Evolutionary conservation across 768 basidiomycete species (phyloP).

Genomic region (Polyporus arcularius): DNA sequence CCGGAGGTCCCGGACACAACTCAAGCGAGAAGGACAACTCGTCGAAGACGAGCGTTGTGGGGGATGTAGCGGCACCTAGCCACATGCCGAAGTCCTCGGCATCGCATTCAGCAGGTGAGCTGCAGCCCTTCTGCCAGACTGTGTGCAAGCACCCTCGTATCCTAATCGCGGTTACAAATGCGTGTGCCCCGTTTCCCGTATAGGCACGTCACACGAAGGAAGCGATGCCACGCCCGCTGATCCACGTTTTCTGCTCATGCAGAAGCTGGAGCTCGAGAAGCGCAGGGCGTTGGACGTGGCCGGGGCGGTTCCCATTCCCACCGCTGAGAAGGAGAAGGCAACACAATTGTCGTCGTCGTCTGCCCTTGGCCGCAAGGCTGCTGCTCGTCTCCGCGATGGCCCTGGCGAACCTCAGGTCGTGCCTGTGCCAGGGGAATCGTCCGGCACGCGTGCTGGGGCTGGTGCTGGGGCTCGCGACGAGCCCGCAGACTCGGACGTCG

Average conservation of each 20-base stretch:
- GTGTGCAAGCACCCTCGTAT: not conserved
- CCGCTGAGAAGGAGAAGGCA: conserved; percentile 21
- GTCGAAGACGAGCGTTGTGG: conserved; percentile 6
- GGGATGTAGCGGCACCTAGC: conserved; percentile 9
- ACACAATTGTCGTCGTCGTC: conserved; percentile 3
- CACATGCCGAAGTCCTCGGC: conserved; percentile 5
- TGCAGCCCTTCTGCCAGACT: conserved; percentile 2
- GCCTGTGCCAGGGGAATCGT: conserved; percentile 11
- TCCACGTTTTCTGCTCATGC: conserved; percentile 22
- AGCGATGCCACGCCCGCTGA: conserved; percentile 5
- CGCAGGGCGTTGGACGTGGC: conserved; percentile 7
- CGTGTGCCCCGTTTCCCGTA: not conserved
- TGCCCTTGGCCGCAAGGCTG: not conserved
- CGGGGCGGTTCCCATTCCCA: conserved; percentile 13
- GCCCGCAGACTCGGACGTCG: not conserved
- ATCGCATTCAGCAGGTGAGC: not conserved
- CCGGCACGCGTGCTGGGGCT: not conserved
- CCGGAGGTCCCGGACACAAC: conserved; percentile 9
- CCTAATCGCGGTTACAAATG: not conserved
- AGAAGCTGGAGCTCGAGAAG: conserved; percentile 22
- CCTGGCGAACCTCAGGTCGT: not conserved
- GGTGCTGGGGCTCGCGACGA: not conserved
- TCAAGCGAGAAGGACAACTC: not conserved
- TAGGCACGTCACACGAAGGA: not conserved
- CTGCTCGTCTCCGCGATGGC: not conserved